phyloP scores from a whole-genome alignment of 2,329 filamentous ascomycete genomes.

The Diplodia intermedia region DNA sequence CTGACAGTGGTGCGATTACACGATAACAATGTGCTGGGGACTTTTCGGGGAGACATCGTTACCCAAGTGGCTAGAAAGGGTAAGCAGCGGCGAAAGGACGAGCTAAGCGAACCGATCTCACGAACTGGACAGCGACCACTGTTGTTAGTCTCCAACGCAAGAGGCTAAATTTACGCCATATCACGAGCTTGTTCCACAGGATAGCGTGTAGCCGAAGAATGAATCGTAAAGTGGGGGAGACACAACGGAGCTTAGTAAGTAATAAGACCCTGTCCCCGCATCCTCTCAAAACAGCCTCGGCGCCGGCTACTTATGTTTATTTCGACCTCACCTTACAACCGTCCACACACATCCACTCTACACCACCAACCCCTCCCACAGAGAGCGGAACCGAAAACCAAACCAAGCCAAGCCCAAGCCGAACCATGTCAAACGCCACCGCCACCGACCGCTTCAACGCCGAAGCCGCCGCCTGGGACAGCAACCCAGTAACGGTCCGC shows the following conservation, averaged over 20 bases:
- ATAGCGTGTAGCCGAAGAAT: background rate
- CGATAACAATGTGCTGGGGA: too few relatives aligned
- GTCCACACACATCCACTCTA: background rate
- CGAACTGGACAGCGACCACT: background rate
- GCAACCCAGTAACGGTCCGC: slow-evolving; percentile 58
- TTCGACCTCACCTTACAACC: background rate
- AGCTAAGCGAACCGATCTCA: too few relatives aligned
- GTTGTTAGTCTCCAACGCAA: background rate
- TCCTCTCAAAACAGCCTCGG: background rate
- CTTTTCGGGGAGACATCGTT: too few relatives aligned
- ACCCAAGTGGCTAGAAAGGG: too few relatives aligned
- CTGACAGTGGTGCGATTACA: too few relatives aligned
- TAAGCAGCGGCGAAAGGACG: too few relatives aligned
- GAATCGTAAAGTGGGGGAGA: background rate
- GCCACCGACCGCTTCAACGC: slow-evolving; percentile 61
- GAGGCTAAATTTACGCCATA: background rate
- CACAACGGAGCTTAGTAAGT: background rate
- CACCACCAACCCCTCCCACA: background rate
- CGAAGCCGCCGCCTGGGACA: slow-evolving; percentile 63
- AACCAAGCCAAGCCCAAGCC: background rate
- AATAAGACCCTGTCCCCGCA: background rate
- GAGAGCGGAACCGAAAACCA: background rate
- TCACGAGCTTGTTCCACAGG: background rate
- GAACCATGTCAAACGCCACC: background rate
- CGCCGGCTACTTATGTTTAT: background rate